Evolutionary conservation across 2,329 filamentous ascomycete species (phyloP).

Genomic region (Xylaria sp.): DNA sequence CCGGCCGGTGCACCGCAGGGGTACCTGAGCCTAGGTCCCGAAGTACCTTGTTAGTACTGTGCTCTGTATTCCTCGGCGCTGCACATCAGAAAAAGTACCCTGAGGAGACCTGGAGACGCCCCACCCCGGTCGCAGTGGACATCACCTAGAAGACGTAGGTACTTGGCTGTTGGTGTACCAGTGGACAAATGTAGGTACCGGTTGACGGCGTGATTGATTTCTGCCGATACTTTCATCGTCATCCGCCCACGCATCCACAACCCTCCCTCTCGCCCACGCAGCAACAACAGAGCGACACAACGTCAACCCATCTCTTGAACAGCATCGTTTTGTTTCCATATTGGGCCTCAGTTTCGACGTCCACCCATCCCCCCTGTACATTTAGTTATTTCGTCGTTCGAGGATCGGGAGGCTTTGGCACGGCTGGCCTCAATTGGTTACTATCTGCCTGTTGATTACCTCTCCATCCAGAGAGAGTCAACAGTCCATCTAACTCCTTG

Average conservation of each 20-base stretch:
- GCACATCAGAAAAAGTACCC: neutral
- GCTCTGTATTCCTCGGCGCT: neutral
- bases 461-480: neutral
- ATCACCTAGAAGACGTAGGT: neutral
- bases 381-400: neutral
- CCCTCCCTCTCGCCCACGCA: constrained; percentile 21
- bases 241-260: constrained; percentile 30
- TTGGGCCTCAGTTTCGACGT: constrained; percentile 16
- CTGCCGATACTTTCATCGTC: constrained; percentile 37
- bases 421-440: constrained; percentile 22
- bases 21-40: neutral
- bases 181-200: constrained; percentile 11
- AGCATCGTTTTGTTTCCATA: constrained; percentile 6
- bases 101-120: neutral
- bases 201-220: constrained; percentile 32
- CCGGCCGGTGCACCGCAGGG: neutral
- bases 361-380: neutral
- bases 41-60: neutral
- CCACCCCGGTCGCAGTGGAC: neutral
- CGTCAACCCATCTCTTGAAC: constrained; percentile 18
- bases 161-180: neutral
- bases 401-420: neutral
- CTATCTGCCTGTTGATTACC: neutral
- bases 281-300: constrained; percentile 24
- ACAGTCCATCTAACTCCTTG: neutral